These are phyloP conservation scores for Huntiella decipiens DNA, from an alignment of 2,329 filamentous ascomycete species.

Conservation along the genomic window DNA sequence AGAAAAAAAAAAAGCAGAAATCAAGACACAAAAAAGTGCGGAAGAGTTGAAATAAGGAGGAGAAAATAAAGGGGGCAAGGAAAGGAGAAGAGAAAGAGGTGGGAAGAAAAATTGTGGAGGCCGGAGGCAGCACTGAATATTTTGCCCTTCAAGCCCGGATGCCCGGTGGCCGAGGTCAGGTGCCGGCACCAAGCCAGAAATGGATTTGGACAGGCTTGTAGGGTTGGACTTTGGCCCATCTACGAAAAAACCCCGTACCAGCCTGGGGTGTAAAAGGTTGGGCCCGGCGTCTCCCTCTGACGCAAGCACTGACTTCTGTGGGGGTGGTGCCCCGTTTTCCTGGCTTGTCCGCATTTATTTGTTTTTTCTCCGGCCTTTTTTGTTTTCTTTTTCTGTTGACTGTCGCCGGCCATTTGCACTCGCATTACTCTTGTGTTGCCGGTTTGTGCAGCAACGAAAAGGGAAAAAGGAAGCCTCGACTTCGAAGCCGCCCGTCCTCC, in stretches of 20 bases:
- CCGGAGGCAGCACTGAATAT: conserved; percentile 9
- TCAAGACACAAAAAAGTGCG: background rate
- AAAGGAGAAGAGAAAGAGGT: conserved; percentile 4
- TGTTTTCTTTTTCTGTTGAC: background rate
- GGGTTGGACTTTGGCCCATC: background rate
- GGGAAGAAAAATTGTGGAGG: conserved; percentile 10
- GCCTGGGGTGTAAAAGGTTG: background rate
- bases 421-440: no score
- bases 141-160: conserved; percentile 9
- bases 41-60: background rate
- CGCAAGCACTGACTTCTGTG: conserved; percentile 1
- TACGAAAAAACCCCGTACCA: conserved; percentile 1
- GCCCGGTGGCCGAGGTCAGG: conserved; percentile 12
- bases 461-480: no score
- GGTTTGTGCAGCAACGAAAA: no score
- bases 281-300: conserved; percentile 1
- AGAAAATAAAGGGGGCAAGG: conserved; percentile 2
- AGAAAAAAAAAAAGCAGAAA: background rate
- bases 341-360: background rate
- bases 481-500: no score
- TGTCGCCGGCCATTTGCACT: no score
- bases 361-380: background rate
- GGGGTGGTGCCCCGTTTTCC: background rate
- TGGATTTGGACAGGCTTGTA: conserved; percentile 2
- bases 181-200: conserved; percentile 9